Percentiles rank a stretch among this genome's conserved stretches.
Conservation (phyloP, 768 basidiomycete genomes). For the Zangia roseola region DNA sequence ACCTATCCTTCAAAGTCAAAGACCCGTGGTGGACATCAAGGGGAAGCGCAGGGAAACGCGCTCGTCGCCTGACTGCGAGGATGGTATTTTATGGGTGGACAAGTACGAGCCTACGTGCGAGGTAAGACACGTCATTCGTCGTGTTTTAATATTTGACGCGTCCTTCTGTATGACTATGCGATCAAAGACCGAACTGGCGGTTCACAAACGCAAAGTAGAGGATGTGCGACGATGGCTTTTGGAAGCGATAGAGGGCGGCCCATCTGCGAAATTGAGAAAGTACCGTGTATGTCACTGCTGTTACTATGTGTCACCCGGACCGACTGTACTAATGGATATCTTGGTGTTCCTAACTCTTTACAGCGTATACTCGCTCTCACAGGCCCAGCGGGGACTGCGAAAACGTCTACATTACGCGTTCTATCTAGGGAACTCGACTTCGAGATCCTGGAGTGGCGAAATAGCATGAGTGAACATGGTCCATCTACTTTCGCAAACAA, state of each 20-base stretch:
- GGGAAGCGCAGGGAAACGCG: conserved; percentile 22
- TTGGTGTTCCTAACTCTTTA: not conserved
- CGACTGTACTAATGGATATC: not conserved
- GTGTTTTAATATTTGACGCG: not conserved
- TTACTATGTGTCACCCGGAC: not conserved
- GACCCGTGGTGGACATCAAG: conserved; percentile 14
- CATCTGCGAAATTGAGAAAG: conserved; percentile 60
- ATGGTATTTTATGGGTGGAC: conserved; percentile 58
- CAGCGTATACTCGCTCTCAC: conserved; percentile 84
- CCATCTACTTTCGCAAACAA: conserved; percentile 20
- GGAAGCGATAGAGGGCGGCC: conserved; percentile 71
- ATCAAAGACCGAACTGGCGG: conserved; percentile 65
- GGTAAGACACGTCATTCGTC: conserved; percentile 34
- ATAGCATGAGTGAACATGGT: conserved; percentile 54
- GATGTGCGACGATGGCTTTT: conserved; percentile 73
- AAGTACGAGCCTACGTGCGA: conserved; percentile 60
- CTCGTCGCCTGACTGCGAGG: conserved; percentile 17
- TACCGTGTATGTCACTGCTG: conserved; percentile 59
- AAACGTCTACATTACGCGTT: conserved; percentile 82
- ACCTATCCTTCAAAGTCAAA: conserved; percentile 1
- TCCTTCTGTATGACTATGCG: not conserved
- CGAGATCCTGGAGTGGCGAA: conserved; percentile 86
- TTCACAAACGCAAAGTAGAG: conserved; percentile 77
- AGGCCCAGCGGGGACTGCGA: conserved; percentile 87
- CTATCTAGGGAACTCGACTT: conserved; percentile 72